A percentile compares a stretch with the other conserved stretches of the same genome.
These are phyloP conservation scores for Peronospora destructor DNA, from an alignment of 352 stramenopile genomes.

Conservation along the genomic window DNA sequence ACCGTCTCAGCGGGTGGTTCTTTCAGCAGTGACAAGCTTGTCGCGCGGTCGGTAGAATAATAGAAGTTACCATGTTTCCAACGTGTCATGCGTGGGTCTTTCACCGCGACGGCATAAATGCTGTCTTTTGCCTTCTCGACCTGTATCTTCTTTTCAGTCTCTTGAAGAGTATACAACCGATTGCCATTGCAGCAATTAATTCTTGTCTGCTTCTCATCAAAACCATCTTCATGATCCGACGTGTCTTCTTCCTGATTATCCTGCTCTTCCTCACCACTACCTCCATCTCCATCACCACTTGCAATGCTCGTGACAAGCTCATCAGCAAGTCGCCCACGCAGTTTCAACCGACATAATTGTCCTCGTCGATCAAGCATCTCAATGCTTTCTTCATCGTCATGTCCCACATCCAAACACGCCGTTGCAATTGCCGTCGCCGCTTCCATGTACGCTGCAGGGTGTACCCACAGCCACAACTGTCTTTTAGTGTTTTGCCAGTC, in stretches of 20 bases:
- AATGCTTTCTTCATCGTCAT: slow-evolving; percentile 38
- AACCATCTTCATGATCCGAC: slow-evolving; percentile 56
- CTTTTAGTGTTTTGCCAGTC: slow-evolving; percentile 45
- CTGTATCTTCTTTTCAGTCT: slow-evolving; percentile 1
- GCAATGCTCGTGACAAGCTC: slow-evolving; percentile 29
- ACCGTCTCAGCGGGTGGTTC: slow-evolving; percentile 36
- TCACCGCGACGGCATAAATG: slow-evolving; percentile 33
- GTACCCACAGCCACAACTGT: slow-evolving; percentile 77
- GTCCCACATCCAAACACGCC: slow-evolving; percentile 43
- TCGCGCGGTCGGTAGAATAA: neutral
- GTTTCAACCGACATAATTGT: slow-evolving; percentile 51
- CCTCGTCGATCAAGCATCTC: slow-evolving; percentile 65
- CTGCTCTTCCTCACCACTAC: neutral
- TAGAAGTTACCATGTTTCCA: slow-evolving; percentile 5
- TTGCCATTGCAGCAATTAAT: slow-evolving; percentile 11
- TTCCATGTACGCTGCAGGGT: slow-evolving; percentile 69
- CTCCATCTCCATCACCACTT: slow-evolving; percentile 1
- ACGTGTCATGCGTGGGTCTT: slow-evolving; percentile 39
- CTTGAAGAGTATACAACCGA: slow-evolving; percentile 14
- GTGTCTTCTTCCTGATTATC: slow-evolving; percentile 13
- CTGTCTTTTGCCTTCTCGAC: slow-evolving; percentile 4
- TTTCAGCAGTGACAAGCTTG: slow-evolving; percentile 38
- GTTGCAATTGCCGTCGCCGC: slow-evolving; percentile 47
- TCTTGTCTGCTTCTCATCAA: slow-evolving; percentile 14
- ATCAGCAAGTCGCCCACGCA: slow-evolving; percentile 48